Percentiles rank a stretch among this genome's conserved stretches.
These are phyloP conservation scores for Arachnomyces sp. DNA, from an alignment of 2,329 filamentous ascomycete genomes.

Conservation along the genomic window DNA sequence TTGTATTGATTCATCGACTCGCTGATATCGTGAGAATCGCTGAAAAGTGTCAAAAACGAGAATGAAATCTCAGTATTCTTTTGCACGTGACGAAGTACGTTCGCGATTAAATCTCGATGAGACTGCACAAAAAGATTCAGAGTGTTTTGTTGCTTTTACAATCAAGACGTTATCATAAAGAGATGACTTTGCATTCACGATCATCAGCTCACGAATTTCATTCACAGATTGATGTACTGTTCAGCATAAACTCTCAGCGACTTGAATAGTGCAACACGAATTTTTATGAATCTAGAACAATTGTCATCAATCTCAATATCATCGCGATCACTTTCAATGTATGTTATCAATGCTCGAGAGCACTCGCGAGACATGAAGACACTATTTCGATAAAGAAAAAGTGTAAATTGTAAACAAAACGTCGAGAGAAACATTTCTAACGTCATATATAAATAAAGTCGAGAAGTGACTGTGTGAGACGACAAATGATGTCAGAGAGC, in stretches of 20 bases:
- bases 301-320: too few species aligned
- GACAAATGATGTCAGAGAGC: background rate
- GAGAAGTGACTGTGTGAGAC: too few species aligned
- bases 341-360: conserved; percentile 16
- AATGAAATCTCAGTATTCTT: background rate
- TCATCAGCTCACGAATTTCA: conserved; percentile 17
- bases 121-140: conserved; percentile 23
- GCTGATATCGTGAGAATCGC: conserved; percentile 20
- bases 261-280: conserved; percentile 16
- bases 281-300: conserved; percentile 8
- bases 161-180: conserved; percentile 22
- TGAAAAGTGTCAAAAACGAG: conserved; percentile 17
- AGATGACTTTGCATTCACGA: conserved; percentile 20
- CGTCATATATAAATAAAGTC: conserved; percentile 15
- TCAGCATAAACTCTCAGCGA: conserved; percentile 17
- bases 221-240: conserved; percentile 24
- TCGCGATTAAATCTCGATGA: conserved; percentile 15
- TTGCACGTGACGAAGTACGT: conserved; percentile 12
- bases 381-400: conserved; percentile 16
- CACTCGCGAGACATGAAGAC: conserved; percentile 14
- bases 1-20: conserved; percentile 18
- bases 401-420: conserved; percentile 12
- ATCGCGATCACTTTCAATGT: background rate
- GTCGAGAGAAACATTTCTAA: conserved; percentile 14
- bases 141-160: conserved; percentile 13